These are phyloP conservation scores for Serendipita sp. DNA, from an alignment of 768 basidiomycete species.

Conservation along the genomic window DNA sequence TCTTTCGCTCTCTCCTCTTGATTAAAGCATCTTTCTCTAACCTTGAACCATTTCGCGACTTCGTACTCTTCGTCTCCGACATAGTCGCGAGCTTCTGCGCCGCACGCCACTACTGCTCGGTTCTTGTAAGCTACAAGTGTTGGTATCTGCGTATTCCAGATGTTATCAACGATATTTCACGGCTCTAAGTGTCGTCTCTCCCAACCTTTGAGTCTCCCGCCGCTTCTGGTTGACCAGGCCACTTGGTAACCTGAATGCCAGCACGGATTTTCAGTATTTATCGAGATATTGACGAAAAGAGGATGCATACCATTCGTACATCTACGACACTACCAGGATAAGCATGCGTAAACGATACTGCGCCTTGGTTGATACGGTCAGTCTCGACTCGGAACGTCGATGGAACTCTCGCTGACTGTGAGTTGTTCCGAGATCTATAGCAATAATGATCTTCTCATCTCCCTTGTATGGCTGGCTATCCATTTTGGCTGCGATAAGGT, in stretches of 20 bases:
- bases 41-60: not conserved
- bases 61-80: not conserved
- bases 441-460: not conserved
- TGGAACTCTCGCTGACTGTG: not conserved
- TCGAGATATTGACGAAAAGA: not conserved
- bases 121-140: not conserved
- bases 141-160: not conserved
- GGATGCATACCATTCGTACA: not conserved
- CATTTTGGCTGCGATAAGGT: too few species aligned
- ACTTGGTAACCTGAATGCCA: not conserved
- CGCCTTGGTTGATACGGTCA: not conserved
- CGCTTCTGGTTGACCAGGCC: slow-evolving; percentile 7
- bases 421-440: not conserved
- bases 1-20: not conserved
- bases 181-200: too few species aligned
- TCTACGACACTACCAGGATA: not conserved
- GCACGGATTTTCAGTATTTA: not conserved
- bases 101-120: not conserved
- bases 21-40: not conserved
- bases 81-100: not conserved
- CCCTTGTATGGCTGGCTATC: not conserved
- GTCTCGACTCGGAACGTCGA: not conserved
- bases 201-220: not conserved
- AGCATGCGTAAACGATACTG: not conserved
- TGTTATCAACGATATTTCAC: too few species aligned